A percentile compares a stretch with the other conserved stretches of the same genome.
These are phyloP conservation scores for Arabidopsis suecica DNA, from an alignment of 345 rosid genomes.

Conservation along the genomic window DNA sequence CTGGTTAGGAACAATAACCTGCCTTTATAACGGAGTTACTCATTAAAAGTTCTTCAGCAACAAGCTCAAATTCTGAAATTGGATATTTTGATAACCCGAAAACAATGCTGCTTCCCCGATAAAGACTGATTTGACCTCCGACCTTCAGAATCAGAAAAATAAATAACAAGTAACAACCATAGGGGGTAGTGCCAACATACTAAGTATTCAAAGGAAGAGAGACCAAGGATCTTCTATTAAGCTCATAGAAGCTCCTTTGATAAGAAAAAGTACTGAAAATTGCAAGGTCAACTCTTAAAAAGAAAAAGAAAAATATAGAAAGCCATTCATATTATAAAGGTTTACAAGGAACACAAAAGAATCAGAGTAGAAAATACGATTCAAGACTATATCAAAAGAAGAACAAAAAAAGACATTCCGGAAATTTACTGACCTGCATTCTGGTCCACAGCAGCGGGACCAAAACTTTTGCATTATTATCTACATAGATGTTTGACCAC, in stretches of 20 bases:
- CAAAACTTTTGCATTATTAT: conserved; percentile 90
- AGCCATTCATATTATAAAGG: conserved; percentile 13
- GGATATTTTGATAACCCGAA: conserved; percentile 88
- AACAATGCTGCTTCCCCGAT: conserved; percentile 81
- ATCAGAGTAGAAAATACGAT: conserved; percentile 12
- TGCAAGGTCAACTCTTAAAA: conserved; percentile 2
- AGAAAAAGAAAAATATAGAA: not conserved
- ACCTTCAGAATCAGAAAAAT: conserved; percentile 60
- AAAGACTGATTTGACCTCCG: conserved; percentile 91
- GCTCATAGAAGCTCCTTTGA: conserved; percentile 5
- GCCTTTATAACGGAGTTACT: conserved; percentile 95
- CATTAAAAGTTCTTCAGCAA: conserved; percentile 97
- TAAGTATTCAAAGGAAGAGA: conserved; percentile 27
- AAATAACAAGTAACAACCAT: not conserved
- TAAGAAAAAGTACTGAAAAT: not conserved
- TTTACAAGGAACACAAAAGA: conserved; percentile 13
- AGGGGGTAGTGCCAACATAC: not conserved
- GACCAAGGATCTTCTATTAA: conserved; percentile 17
- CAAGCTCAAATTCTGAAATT: conserved; percentile 97
- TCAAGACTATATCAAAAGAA: not conserved
- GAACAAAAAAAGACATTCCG: not conserved
- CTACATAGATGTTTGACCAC: conserved; percentile 94
- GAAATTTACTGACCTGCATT: conserved; percentile 73
- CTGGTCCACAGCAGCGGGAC: conserved; percentile 96
- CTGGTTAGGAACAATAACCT: conserved; percentile 43